Percentiles rank a stretch among this genome's conserved stretches.
Conservation (phyloP, 2,329 filamentous ascomycete species). For the Cytospora leucostoma region DNA sequence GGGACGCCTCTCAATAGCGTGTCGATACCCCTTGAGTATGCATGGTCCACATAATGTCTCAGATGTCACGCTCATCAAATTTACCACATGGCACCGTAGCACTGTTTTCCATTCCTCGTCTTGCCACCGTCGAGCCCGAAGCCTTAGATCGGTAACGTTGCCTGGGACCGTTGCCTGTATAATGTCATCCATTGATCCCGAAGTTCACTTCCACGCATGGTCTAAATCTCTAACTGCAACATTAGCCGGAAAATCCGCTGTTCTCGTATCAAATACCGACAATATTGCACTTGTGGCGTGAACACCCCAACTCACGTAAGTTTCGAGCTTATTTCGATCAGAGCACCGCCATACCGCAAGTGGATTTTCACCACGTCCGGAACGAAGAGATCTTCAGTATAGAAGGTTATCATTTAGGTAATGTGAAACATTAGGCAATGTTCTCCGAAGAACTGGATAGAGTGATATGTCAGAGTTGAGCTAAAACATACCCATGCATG, state of each 20-base stretch:
- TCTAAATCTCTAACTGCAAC: slow-evolving; percentile 41
- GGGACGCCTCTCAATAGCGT: background rate
- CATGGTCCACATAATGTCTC: background rate
- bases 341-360: slow-evolving; percentile 39
- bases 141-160: slow-evolving; percentile 30
- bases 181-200: slow-evolving; percentile 28
- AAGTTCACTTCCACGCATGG: slow-evolving; percentile 38
- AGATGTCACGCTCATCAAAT: background rate
- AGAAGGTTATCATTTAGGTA: slow-evolving; percentile 41
- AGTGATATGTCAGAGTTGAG: slow-evolving; percentile 53
- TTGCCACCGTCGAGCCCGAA: slow-evolving; percentile 3
- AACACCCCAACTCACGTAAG: slow-evolving; percentile 55
- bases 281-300: slow-evolving; percentile 43
- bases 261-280: no score
- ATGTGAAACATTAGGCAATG: slow-evolving; percentile 44
- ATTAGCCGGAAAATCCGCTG: slow-evolving; percentile 36
- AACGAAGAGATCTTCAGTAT: slow-evolving; percentile 53
- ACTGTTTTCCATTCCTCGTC: slow-evolving; percentile 25
- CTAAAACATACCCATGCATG: slow-evolving; percentile 31
- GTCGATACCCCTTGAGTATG: background rate
- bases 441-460: slow-evolving; percentile 54
- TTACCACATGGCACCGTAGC: background rate
- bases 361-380: slow-evolving; percentile 34
- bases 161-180: slow-evolving; percentile 33
- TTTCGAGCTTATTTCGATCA: slow-evolving; percentile 56